Base-by-base conservation (phyloP, 495 filamentous ascomycete genomes). In the Neurospora tetrasperma region DNA sequence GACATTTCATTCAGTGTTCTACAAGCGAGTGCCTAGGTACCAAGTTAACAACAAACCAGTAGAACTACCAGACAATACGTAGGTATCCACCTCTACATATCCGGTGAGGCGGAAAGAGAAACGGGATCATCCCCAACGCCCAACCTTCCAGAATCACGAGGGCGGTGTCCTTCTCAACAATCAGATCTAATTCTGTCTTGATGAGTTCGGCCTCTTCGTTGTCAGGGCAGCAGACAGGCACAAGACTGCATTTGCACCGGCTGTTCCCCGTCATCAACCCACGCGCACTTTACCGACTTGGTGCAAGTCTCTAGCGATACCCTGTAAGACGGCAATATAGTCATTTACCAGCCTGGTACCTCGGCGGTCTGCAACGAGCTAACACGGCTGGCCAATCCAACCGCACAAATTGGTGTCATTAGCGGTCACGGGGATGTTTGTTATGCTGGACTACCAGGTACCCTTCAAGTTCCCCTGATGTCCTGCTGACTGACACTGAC, bases 101-200 rank as follows among this genome's bases (percentile, higher is more conserved):
- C 54, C 27, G 54, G 54, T 35, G 27, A 62, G 54, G 27, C 54
- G 27, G 54, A 31, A 35, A 66, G 54, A 66, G 54, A 7, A 66
- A 66, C 35, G 35, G 54, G 54, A 66, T 66, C 54, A 66, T 27
- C 54, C 54, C 20, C 54, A 35, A 66, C 54, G 27, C 27, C 54
- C 54, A 66, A 66, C 54, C 54, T 66, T 66, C 54, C 54, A 66
- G 54, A 66, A 66, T 66, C 54, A 66, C 27, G 54, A 66, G 54
- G 54, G 35, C 27, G 14, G 12, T 35, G 35, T 35, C 54, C 54
- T 66, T 66, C 27, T 66, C 54, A 66, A 66, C 54, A 66, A 66
- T 38, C 35, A 38, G 35, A 38, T 66, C 54, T 27, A 66, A 66
- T 66, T 27, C 54, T 27, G 54, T 38, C 54, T 23, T 59, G 54